A percentile compares a stretch with the other conserved stretches of the same genome.
phyloP scores from a whole-genome alignment of 345 rosid species.

The Populus tremula region DNA sequence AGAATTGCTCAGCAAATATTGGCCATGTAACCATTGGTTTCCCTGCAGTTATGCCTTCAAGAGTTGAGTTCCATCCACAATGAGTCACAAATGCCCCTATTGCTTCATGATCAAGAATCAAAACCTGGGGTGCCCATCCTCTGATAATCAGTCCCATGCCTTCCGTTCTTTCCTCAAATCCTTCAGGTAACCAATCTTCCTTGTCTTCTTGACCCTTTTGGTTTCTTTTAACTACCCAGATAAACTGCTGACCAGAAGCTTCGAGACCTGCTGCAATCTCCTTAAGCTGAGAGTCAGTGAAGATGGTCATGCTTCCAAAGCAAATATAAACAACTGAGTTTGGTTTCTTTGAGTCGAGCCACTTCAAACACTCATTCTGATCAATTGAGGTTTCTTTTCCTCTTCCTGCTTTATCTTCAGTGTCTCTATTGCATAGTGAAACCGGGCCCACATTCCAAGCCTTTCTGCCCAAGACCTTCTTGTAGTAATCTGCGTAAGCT shows the following conservation, averaged over 20 bases:
- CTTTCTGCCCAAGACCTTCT: slow-evolving; percentile 36
- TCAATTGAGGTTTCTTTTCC: slow-evolving; percentile 24
- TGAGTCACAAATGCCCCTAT: slow-evolving; percentile 40
- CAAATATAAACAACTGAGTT: slow-evolving; percentile 23
- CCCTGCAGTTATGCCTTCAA: slow-evolving; percentile 34
- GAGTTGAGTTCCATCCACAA: slow-evolving; percentile 42
- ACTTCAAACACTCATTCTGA: slow-evolving; percentile 15
- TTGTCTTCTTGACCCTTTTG: not conserved
- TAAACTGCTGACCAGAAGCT: slow-evolving; percentile 10
- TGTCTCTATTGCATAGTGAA: slow-evolving; percentile 26
- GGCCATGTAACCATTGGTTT: slow-evolving; percentile 49
- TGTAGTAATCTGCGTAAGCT: slow-evolving; percentile 41
- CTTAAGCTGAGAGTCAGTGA: slow-evolving; percentile 10
- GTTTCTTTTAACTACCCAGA: slow-evolving; percentile 16
- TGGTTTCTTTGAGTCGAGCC: slow-evolving; percentile 18
- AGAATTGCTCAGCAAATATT: slow-evolving; percentile 31
- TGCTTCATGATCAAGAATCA: slow-evolving; percentile 40
- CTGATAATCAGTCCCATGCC: slow-evolving; percentile 23
- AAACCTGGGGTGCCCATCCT: slow-evolving; percentile 40
- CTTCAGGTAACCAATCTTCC: slow-evolving; percentile 30
- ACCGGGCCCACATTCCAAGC: slow-evolving; percentile 67
- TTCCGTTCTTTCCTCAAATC: slow-evolving; percentile 20
- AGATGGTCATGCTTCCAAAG: slow-evolving; percentile 12
- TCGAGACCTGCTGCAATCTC: slow-evolving; percentile 23
- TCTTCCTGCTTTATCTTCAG: slow-evolving; percentile 33